Base-by-base conservation (phyloP, 805 yeast genomes). In the Sugiyamaella chiloensis region DNA sequence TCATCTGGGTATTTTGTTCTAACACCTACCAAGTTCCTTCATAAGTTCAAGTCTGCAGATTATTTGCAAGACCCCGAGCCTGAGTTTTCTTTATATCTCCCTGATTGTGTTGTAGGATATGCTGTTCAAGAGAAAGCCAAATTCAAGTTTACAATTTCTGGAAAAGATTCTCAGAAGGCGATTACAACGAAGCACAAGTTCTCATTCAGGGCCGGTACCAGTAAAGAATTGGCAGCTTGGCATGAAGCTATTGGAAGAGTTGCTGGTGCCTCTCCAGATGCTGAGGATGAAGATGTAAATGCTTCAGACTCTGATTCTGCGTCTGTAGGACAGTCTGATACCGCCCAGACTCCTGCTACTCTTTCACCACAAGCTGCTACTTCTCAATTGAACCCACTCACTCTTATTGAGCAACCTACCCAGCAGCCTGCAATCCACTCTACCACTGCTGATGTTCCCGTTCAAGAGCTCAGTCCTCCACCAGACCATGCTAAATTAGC, bases 141-240 rank as follows among this genome's bases (percentile, higher is more conserved):
- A 46, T 66, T 60, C 63, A 70, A 68, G 51, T 68, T 77, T 54
- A 57, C 59, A 40, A 45, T 77, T 17, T 65, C 65, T 32, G 80
- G 79, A 20, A 75, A 75, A 55, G 78, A 71, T 48, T 51, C 63
- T 11, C 48, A 53, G 17, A 60, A 65, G 55, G 48, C 60, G 16
- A 47, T 66, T 40, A 50, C 66, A 9, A 51, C 62, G 21, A 68
- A 67, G 61, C 61, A 59, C 40, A 65, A 68, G 31, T 67, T 61
- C 52, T 54, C 62, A 7, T 73, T 77, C 57, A 70, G 71, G 57
- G 70, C 81, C 5, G 55, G 66, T 27, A 68, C 76, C 6, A 63
- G 66, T 30, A 73, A 68, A 40, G 82, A 78, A 51, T 62, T 72
- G 55, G 56, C 57, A 36, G 64, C 66, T 5, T 77, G 82, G 82